Evolutionary conservation across 2,329 filamentous ascomycete genomes (phyloP).

Genomic region (Blastomyces percursus): DNA sequence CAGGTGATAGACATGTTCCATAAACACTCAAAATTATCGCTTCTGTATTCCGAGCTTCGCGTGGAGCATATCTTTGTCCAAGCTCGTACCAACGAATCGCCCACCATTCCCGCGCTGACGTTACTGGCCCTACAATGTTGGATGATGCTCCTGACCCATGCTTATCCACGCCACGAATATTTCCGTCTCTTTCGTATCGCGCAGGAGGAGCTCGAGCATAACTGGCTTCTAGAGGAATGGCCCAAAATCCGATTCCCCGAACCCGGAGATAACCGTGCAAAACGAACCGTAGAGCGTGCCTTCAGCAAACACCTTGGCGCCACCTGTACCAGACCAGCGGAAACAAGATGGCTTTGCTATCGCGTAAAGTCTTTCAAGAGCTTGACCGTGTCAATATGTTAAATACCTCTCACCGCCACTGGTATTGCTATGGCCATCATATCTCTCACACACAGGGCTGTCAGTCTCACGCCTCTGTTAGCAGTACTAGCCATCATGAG

Average conservation of each 20-base stretch:
- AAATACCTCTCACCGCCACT: neutral
- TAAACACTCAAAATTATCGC: constrained; percentile 44
- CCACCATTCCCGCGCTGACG: constrained; percentile 54
- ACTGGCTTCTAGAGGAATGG: constrained; percentile 61
- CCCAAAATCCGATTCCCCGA: too few species aligned
- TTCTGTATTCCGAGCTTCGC: constrained; percentile 45
- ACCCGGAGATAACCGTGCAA: too few species aligned
- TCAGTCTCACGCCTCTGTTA: neutral
- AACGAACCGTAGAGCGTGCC: too few species aligned
- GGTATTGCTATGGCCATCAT: neutral
- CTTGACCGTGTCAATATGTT: neutral
- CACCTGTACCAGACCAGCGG: too few species aligned
- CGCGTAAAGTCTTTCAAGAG: constrained; percentile 35
- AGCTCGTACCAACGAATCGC: constrained; percentile 39
- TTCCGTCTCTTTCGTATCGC: too few species aligned
- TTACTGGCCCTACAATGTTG: constrained; percentile 34
- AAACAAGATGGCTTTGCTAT: too few species aligned
- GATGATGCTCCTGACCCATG: constrained; percentile 47
- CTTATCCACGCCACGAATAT: constrained; percentile 65
- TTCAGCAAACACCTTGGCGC: too few species aligned
- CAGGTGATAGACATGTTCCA: constrained; percentile 41
- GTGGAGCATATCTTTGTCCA: constrained; percentile 57
- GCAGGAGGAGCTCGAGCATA: too few species aligned
- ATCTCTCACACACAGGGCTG: neutral
- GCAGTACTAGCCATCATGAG: neutral